These are phyloP conservation scores for Acmispon strigosus DNA, from an alignment of 306 rosid genomes.

Conservation along the genomic window DNA sequence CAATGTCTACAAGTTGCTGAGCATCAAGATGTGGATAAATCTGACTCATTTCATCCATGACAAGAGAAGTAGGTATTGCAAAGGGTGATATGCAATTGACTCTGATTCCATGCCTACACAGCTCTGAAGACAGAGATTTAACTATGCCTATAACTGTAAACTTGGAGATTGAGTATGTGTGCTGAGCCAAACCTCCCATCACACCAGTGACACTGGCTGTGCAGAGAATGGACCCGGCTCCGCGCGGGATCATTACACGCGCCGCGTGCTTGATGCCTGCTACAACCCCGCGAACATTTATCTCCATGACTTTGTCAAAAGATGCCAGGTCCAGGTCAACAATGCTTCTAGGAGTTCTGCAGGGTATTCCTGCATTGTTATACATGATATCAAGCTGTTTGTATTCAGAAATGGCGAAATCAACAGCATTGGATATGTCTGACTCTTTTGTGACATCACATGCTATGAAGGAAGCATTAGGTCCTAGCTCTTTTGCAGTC, in stretches of 20 bases:
- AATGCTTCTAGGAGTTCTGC: slow-evolving; percentile 64
- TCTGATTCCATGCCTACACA: slow-evolving; percentile 58
- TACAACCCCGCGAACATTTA: slow-evolving; percentile 69
- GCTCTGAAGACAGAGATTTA: slow-evolving; percentile 61
- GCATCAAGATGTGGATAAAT: slow-evolving; percentile 41
- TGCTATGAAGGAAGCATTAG: slow-evolving; percentile 52
- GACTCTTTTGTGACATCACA: slow-evolving; percentile 78
- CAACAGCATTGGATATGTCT: slow-evolving; percentile 67
- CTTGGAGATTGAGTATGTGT: slow-evolving; percentile 70
- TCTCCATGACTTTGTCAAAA: slow-evolving; percentile 57
- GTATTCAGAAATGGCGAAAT: slow-evolving; percentile 53
- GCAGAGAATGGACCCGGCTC: slow-evolving; percentile 64
- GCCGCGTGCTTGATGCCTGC: slow-evolving; percentile 82
- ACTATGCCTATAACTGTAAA: slow-evolving; percentile 63
- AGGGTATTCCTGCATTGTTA: slow-evolving; percentile 78
- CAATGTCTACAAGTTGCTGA: slow-evolving; percentile 30
- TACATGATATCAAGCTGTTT: slow-evolving; percentile 75
- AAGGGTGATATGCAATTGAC: slow-evolving; percentile 76
- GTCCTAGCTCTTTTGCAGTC: slow-evolving; percentile 60
- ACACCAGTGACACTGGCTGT: slow-evolving; percentile 78
- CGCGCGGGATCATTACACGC: slow-evolving; percentile 70
- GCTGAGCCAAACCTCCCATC: slow-evolving; percentile 73
- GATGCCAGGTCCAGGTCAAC: slow-evolving; percentile 47
- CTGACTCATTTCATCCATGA: slow-evolving; percentile 38
- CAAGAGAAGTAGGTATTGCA: slow-evolving; percentile 65